Percentiles rank a stretch among this genome's conserved stretches.
Evolutionary conservation across 129 eudicot species (phyloP).

Genomic region (Flaveria robusta): DNA sequence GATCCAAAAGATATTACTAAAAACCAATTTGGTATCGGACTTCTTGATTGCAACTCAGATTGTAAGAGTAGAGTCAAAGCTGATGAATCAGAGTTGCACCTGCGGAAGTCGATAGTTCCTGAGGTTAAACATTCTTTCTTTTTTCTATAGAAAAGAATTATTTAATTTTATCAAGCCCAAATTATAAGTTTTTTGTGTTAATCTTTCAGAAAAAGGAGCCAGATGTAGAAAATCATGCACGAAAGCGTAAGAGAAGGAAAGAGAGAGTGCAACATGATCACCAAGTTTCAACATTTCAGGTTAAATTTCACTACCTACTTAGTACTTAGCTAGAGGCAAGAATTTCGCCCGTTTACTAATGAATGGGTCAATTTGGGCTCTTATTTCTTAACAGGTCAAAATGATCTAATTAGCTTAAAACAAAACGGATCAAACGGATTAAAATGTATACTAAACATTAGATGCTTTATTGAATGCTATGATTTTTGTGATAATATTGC

Average conservation of each 20-base stretch:
- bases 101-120: constrained; percentile 55
- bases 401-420: neutral
- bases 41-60: constrained; percentile 69
- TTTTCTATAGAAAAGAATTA: neutral
- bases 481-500: neutral
- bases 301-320: too few relatives aligned
- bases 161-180: constrained; percentile 1
- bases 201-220: constrained; percentile 61
- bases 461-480: neutral
- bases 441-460: neutral
- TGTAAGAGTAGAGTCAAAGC: constrained; percentile 73
- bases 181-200: neutral
- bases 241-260: constrained; percentile 70
- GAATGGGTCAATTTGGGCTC: neutral
- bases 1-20: constrained; percentile 77
- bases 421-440: neutral
- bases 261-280: constrained; percentile 53
- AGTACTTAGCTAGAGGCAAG: neutral
- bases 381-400: constrained; percentile 4
- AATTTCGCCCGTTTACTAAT: neutral
- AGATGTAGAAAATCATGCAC: constrained; percentile 44
- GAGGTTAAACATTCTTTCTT: constrained; percentile 25
- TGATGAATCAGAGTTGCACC: constrained; percentile 69
- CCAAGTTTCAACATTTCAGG: constrained; percentile 65
- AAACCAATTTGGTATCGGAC: constrained; percentile 78